These are phyloP conservation scores for Melaleuca alternifolia DNA, from an alignment of 345 rosid species.

Conservation along the genomic window DNA sequence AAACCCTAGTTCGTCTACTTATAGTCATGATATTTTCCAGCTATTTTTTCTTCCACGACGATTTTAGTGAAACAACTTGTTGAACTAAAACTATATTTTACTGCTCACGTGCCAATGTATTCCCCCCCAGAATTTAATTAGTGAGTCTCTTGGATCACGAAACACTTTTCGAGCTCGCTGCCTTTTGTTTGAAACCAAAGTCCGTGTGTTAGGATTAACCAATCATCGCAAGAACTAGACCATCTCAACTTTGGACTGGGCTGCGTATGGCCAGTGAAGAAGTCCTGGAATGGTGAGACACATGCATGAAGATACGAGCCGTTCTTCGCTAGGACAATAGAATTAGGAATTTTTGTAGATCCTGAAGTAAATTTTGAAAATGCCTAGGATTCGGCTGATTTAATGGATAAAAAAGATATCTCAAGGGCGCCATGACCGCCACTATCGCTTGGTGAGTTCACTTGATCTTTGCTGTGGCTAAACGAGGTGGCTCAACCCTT, in stretches of 20 bases:
- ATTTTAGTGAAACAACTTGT: neutral
- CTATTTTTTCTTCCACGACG: neutral
- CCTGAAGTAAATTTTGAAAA: neutral
- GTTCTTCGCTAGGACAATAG: neutral
- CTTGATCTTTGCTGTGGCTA: neutral
- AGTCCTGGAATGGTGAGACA: neutral
- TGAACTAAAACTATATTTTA: neutral
- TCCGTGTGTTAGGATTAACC: too few species aligned
- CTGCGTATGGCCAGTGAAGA: neutral
- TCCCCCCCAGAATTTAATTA: neutral
- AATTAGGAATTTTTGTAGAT: neutral
- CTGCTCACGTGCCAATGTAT: neutral
- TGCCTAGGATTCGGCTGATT: neutral
- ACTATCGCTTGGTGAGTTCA: neutral
- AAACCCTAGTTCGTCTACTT: neutral
- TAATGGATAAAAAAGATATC: neutral
- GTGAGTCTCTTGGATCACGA: neutral
- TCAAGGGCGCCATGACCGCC: neutral
- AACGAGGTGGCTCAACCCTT: neutral
- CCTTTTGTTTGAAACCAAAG: neutral
- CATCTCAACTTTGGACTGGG: neutral
- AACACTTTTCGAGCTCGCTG: neutral
- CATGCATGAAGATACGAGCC: neutral
- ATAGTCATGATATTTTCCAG: neutral
- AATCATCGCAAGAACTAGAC: neutral